phyloP scores from a whole-genome alignment of 2,329 filamentous ascomycete species.

The Scedosporium boydii region DNA sequence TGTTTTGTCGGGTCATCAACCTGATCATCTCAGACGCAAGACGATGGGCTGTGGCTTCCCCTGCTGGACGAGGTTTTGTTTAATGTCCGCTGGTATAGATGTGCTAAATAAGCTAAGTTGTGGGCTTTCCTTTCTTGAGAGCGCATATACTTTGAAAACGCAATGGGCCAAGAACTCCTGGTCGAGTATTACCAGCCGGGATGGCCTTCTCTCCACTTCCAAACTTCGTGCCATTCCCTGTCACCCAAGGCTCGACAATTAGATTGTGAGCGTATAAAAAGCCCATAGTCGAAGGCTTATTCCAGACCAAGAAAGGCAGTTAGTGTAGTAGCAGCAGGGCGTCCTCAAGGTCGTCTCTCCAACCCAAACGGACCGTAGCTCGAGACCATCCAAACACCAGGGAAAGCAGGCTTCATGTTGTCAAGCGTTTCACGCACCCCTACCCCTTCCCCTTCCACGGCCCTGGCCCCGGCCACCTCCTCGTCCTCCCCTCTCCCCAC shows the following conservation, averaged over 20 bases:
- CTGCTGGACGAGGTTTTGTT: too few relatives aligned
- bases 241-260: too few relatives aligned
- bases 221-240: not conserved
- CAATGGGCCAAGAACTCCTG: not conserved
- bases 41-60: too few relatives aligned
- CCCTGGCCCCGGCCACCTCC: constrained; percentile 44
- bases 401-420: not conserved
- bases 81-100: too few relatives aligned
- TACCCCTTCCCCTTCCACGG: constrained; percentile 28
- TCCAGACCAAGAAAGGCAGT: not conserved
- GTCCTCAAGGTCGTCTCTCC: not conserved
- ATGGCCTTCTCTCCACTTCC: not conserved
- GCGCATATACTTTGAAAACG: not conserved
- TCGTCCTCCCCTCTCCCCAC: constrained; percentile 48
- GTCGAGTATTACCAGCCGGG: not conserved
- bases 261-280: too few relatives aligned
- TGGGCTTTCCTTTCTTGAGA: too few relatives aligned
- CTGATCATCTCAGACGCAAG: too few relatives aligned
- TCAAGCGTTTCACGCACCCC: constrained; percentile 13
- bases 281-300: too few relatives aligned
- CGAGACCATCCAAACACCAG: not conserved
- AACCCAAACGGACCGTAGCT: not conserved
- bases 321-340: too few relatives aligned
- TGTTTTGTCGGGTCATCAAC: too few relatives aligned
- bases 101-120: too few relatives aligned